phyloP scores from a whole-genome alignment of 163 green algal species.

The Volvox carteri region DNA sequence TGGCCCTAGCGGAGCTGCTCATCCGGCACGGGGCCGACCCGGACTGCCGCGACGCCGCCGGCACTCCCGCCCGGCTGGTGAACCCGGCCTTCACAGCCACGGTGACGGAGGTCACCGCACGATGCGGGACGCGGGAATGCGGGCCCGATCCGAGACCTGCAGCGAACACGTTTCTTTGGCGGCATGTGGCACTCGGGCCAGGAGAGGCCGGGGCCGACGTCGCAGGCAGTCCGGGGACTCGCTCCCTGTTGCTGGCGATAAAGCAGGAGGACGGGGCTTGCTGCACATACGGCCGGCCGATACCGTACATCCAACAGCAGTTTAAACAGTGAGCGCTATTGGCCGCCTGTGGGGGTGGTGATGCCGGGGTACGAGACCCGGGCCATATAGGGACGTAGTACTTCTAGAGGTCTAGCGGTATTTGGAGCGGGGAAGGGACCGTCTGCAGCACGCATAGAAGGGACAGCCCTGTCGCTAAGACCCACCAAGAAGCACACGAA shows the following conservation, averaged over 20 bases:
- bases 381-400: too few species aligned
- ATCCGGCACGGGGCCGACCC: constrained; percentile 38
- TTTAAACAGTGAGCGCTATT: constrained; percentile 16
- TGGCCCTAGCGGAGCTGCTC: constrained; percentile 22
- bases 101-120: neutral
- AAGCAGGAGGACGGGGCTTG: neutral
- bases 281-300: neutral
- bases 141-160: neutral
- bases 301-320: neutral
- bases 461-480: too few species aligned
- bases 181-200: neutral
- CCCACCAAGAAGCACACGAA: too few species aligned
- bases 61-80: neutral
- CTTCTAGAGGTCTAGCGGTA: too few species aligned
- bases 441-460: too few species aligned
- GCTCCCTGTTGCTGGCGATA: neutral
- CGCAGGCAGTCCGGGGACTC: neutral
- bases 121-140: neutral
- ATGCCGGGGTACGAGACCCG: neutral
- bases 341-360: neutral
- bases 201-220: neutral
- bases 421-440: too few species aligned
- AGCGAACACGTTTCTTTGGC: neutral
- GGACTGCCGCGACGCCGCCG: neutral
- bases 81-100: constrained; percentile 10